Evolutionary conservation across 306 rosid species (phyloP).

Genomic region (Sphenostylis stenocarpa): DNA sequence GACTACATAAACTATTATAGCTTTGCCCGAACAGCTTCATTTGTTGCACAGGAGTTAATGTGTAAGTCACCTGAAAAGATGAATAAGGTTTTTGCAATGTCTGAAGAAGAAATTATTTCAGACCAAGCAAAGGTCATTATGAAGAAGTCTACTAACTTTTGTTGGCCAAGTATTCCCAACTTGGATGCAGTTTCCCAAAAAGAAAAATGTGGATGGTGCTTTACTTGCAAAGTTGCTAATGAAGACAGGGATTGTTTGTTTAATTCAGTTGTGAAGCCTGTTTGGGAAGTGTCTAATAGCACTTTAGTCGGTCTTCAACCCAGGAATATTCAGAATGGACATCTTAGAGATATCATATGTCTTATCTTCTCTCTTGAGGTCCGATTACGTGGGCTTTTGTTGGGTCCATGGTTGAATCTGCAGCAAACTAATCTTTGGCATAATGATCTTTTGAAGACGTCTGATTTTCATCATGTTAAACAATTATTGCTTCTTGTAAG

Average conservation of each 20-base stretch:
- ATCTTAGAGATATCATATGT: conserved; percentile 64
- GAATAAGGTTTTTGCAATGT: conserved; percentile 44
- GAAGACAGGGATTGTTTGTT: conserved; percentile 84
- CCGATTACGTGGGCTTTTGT: conserved; percentile 80
- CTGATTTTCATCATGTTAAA: conserved; percentile 64
- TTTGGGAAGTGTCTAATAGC: conserved; percentile 47
- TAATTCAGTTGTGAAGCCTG: conserved; percentile 47
- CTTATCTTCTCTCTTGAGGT: conserved; percentile 70
- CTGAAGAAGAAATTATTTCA: conserved; percentile 77
- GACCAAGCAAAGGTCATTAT: conserved; percentile 71
- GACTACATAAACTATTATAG: conserved; percentile 68
- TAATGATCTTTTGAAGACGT: conserved; percentile 55
- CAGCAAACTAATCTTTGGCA: conserved; percentile 64
- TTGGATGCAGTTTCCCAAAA: conserved; percentile 48
- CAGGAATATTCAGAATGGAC: conserved; percentile 50
- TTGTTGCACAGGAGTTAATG: conserved; percentile 63
- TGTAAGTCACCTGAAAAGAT: conserved; percentile 59
- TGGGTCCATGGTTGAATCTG: conserved; percentile 88
- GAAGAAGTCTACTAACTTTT: conserved; percentile 66
- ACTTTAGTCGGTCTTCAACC: conserved; percentile 51
- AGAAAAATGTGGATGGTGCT: conserved; percentile 97
- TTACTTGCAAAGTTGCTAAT: conserved; percentile 64
- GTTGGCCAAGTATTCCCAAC: conserved; percentile 64
- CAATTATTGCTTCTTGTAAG: conserved; percentile 73
- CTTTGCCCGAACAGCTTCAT: conserved; percentile 76